These are phyloP conservation scores for Amanita jacksonii DNA, from an alignment of 768 basidiomycete species.

Conservation along the genomic window DNA sequence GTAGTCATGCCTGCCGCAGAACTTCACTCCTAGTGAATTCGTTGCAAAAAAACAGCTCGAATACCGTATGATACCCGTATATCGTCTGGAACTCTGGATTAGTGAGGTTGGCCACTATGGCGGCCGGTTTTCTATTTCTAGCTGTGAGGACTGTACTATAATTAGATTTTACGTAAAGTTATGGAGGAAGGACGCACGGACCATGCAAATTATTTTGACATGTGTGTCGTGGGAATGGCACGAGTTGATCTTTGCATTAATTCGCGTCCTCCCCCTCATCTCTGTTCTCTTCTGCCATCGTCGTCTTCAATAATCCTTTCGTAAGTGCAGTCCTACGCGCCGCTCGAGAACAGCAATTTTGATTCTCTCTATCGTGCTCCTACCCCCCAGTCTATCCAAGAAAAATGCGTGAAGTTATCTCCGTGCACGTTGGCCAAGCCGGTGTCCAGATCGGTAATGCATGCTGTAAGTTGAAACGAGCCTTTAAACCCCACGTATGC, in stretches of 20 bases:
- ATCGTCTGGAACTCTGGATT: too few relatives aligned
- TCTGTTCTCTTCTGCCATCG: constrained; percentile 36
- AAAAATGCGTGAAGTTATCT: constrained; percentile 94
- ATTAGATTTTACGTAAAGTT: too few relatives aligned
- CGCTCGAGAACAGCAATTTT: neutral
- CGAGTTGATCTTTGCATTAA: constrained; percentile 22
- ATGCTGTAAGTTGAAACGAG: constrained; percentile 69
- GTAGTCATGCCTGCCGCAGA: too few relatives aligned
- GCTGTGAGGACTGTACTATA: neutral
- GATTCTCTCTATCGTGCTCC: neutral
- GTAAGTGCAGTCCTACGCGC: constrained; percentile 21
- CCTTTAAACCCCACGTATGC: constrained; percentile 12
- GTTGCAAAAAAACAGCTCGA: too few relatives aligned
- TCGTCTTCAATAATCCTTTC: constrained; percentile 21
- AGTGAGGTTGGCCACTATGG: too few relatives aligned
- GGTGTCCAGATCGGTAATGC: constrained; percentile 98
- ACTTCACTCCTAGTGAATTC: too few relatives aligned
- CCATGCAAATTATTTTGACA: constrained; percentile 25
- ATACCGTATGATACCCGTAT: too few relatives aligned
- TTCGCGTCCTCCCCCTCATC: constrained; percentile 33
- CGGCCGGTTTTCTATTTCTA: too few relatives aligned
- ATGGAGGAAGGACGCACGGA: constrained; percentile 27
- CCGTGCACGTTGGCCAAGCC: constrained; percentile 97
- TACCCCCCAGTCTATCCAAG: constrained; percentile 2
- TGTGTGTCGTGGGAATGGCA: constrained; percentile 30